Base-by-base conservation (phyloP, 1,284 basidiomycete genomes). In the Tylopilus sp. region DNA sequence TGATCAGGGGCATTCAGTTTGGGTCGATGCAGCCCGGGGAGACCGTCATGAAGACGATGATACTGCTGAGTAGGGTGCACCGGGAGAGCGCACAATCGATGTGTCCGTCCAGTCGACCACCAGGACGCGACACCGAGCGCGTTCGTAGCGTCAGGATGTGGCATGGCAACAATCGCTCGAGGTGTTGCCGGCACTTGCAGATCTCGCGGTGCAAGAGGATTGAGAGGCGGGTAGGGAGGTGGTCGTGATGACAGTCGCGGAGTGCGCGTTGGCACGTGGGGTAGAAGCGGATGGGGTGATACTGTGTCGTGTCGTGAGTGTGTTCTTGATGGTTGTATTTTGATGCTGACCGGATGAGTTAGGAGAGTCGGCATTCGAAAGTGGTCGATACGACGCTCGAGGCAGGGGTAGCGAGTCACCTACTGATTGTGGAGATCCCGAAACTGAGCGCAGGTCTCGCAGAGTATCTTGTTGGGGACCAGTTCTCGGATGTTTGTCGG, bases 1-100 rank as follows among this genome's bases (percentile, higher is more conserved):
- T 95, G 55, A 89, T 95, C 79, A 94, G 92, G 71, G 91, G 88
- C 26, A 78, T 95, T 56, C 76, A 81, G 12, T 86, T 93, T 66
- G 93, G 93, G n/a, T 74, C 77, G 3, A 77, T 95, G 19, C 69
- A 81, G 1, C 87, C 92, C 0, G 89, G 89, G 2, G 83, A 81
- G 7, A 86, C 81, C 39, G 80, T 82, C 4, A 68, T 83, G 57
- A 92, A 91, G 74, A 90, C 87, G 13, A 74, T 95, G 53, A 80
- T 85, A 69, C 80, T 95, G 47, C 77, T 81, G 57, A 89, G 85
- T 68, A 81, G 83, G 92, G 92, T 24, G 84, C 84, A 2, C 79
- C 84, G 1, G 92, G 92, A 5, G 87, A 91, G 58, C 84, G 93
- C 39, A 83, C 87, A 54, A 78, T 95, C 55, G 94, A 95, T 73